Evolutionary conservation across 345 rosid species (phyloP).

Genomic region (Camelina hispida): DNA sequence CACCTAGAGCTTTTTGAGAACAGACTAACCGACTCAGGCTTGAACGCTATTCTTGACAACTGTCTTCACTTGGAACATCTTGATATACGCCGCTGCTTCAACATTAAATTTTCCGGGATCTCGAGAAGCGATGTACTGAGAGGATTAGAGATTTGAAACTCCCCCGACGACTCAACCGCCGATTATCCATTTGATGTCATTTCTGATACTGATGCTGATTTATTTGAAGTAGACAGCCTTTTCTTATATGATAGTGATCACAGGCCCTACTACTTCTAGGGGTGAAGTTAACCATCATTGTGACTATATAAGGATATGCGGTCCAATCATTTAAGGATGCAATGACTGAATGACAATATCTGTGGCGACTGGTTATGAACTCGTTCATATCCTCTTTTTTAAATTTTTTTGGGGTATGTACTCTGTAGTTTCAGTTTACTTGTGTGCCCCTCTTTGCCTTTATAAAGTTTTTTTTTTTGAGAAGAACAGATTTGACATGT

Average conservation of each 20-base stretch:
- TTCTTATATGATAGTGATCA: not conserved
- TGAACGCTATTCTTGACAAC: conserved; percentile 59
- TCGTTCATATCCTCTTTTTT: too few species aligned
- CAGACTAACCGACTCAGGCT: conserved; percentile 54
- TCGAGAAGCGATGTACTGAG: conserved; percentile 51
- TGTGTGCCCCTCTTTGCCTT: not conserved
- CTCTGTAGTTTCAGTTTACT: too few species aligned
- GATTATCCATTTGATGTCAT: conserved; percentile 45
- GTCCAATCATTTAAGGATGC: too few species aligned
- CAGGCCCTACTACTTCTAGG: not conserved
- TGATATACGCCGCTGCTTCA: conserved; percentile 63
- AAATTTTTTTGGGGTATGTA: too few species aligned
- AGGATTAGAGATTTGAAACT: conserved; percentile 44
- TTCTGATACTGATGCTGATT: not conserved
- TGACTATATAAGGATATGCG: not conserved
- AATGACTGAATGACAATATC: not conserved
- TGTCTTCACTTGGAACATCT: conserved; percentile 65
- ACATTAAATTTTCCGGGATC: conserved; percentile 45
- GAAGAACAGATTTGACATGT: not conserved
- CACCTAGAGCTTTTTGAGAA: conserved; percentile 62
- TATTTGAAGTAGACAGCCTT: not conserved
- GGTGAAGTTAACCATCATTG: not conserved
- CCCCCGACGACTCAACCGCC: conserved; percentile 52
- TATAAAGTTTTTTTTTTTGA: not conserved
- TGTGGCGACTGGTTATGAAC: too few species aligned